Percentiles rank a stretch among this genome's conserved stretches.
Conservation (phyloP, 176 grass and related monocot genomes). For the Elaeis guineensis region DNA sequence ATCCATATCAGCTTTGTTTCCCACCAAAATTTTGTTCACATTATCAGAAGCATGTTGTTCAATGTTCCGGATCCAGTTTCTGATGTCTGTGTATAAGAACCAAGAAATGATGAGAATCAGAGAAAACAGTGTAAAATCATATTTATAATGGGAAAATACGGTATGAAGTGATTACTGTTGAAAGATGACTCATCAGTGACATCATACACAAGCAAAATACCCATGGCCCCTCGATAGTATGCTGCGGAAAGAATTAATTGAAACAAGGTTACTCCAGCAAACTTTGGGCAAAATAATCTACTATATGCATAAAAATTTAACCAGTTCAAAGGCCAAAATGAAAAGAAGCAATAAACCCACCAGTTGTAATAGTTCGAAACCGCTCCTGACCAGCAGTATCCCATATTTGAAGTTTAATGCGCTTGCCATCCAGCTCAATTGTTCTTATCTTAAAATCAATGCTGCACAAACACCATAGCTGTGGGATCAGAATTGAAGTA, state of each 20-base stretch:
- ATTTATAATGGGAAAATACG: not conserved
- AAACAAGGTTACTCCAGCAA: not conserved
- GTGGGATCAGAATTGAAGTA: not conserved
- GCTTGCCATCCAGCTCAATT: constrained; percentile 21
- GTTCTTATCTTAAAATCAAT: constrained; percentile 24
- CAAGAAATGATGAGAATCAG: not conserved
- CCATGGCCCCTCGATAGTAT: constrained; percentile 20
- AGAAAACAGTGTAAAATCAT: not conserved
- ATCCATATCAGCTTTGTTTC: constrained; percentile 21
- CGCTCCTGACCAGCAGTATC: constrained; percentile 23
- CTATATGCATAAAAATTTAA: too few relatives aligned
- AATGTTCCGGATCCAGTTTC: constrained; percentile 18
- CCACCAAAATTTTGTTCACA: constrained; percentile 20
- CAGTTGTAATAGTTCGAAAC: constrained; percentile 22
- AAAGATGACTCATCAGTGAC: constrained; percentile 21
- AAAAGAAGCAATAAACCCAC: not conserved
- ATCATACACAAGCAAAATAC: constrained; percentile 24
- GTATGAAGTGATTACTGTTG: constrained; percentile 10
- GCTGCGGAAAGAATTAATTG: not conserved
- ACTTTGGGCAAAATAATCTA: too few relatives aligned
- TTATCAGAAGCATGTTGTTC: constrained; percentile 25
- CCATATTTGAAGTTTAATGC: constrained; percentile 24
- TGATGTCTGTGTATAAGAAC: constrained; percentile 12
- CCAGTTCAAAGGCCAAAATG: too few relatives aligned
- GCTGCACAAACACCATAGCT: not conserved